A percentile compares a stretch with the other conserved stretches of the same genome.
Conservation (phyloP, 2,329 filamentous ascomycete genomes). For the Penicillium sp. region DNA sequence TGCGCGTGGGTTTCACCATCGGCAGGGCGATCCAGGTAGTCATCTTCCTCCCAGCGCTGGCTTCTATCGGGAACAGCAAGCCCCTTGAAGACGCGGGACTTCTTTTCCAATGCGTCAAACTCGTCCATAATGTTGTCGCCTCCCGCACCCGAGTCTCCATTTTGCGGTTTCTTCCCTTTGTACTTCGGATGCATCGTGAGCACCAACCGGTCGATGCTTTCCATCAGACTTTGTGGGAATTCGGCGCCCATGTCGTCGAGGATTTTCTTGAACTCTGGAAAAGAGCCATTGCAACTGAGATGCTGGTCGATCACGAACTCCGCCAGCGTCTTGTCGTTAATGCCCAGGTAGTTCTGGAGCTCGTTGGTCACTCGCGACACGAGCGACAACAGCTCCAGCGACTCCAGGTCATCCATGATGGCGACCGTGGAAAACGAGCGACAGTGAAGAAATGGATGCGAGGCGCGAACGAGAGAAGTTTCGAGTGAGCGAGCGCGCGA, state of each 20-base stretch:
- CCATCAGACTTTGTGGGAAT: constrained; percentile 81
- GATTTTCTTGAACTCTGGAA: constrained; percentile 73
- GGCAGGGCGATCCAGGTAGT: constrained; percentile 37
- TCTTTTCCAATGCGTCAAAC: constrained; percentile 61
- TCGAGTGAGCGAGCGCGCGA: constrained; percentile 22
- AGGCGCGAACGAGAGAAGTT: neutral
- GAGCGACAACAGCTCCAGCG: constrained; percentile 89
- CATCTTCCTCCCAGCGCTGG: constrained; percentile 55
- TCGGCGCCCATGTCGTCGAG: constrained; percentile 76
- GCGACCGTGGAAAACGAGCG: constrained; percentile 3
- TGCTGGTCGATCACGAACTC: constrained; percentile 96
- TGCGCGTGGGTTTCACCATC: constrained; percentile 42
- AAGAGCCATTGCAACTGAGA: constrained; percentile 64
- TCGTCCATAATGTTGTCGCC: constrained; percentile 48
- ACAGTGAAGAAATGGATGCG: neutral
- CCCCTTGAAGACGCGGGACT: constrained; percentile 86
- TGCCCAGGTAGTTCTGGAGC: constrained; percentile 88
- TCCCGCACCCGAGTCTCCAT: constrained; percentile 38
- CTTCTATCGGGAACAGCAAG: constrained; percentile 82
- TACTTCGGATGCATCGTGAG: constrained; percentile 88
- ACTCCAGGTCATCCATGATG: constrained; percentile 84
- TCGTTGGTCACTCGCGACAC: constrained; percentile 94
- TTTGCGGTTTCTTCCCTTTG: constrained; percentile 57
- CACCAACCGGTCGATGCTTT: constrained; percentile 88
- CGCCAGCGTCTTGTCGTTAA: constrained; percentile 91